phyloP scores from a whole-genome alignment of 2,329 filamentous ascomycete genomes.

The Thelonectria olida region DNA sequence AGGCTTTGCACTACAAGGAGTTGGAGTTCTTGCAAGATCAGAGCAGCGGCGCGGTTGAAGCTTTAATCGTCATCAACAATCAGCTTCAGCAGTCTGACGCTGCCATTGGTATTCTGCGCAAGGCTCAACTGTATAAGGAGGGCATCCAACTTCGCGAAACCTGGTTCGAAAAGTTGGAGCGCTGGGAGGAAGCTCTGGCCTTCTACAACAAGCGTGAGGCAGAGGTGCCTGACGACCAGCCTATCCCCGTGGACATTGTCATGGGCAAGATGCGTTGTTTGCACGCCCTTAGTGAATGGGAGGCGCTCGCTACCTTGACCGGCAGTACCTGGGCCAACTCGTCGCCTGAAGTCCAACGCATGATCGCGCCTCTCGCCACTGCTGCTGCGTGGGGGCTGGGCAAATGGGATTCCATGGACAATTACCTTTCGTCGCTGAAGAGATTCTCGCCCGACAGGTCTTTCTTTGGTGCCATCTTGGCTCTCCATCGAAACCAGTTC shows the following conservation, averaged over 20 bases:
- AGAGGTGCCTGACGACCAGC: conserved; percentile 67
- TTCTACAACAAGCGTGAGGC: conserved; percentile 90
- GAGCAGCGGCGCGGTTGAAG: conserved; percentile 93
- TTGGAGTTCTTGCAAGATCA: conserved; percentile 98
- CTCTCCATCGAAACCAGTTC: conserved; percentile 95
- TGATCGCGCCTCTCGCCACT: conserved; percentile 92
- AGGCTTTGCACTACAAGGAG: conserved; percentile 98
- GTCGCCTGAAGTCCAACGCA: conserved; percentile 83
- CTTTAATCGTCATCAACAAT: conserved; percentile 98
- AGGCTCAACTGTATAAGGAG: conserved; percentile 94
- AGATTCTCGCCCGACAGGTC: conserved; percentile 91
- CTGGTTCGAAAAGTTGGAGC: conserved; percentile 98
- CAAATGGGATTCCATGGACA: conserved; percentile 99
- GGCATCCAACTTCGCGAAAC: conserved; percentile 94
- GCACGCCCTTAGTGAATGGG: conserved; percentile 97
- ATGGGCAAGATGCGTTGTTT: conserved; percentile 99
- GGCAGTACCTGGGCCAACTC: conserved; percentile 95
- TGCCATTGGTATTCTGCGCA: conserved; percentile 95
- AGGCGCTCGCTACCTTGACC: conserved; percentile 85
- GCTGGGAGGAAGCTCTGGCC: conserved; percentile 95
- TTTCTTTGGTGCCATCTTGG: conserved; percentile 96
- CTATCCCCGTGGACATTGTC: conserved; percentile 85
- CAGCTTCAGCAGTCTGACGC: conserved; percentile 98
- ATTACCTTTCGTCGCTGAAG: conserved; percentile 95
- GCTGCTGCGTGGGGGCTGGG: conserved; percentile 95